These are phyloP conservation scores for Tolypocladium tundrense DNA, from an alignment of 2,329 filamentous ascomycete genomes.

Conservation along the genomic window DNA sequence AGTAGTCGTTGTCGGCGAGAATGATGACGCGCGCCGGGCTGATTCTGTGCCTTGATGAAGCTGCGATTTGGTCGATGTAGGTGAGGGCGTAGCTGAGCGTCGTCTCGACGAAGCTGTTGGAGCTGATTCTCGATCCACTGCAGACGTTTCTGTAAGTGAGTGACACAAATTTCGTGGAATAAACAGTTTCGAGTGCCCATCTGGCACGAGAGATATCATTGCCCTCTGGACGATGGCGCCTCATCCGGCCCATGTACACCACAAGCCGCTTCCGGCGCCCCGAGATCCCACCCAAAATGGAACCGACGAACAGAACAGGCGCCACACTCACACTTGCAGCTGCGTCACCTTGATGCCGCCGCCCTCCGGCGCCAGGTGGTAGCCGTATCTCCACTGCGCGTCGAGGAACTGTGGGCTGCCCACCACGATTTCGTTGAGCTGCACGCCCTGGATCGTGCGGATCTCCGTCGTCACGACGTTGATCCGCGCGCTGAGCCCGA, in stretches of 20 bases:
- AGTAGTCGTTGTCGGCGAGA: slow-evolving; percentile 93
- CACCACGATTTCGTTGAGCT: slow-evolving; percentile 67
- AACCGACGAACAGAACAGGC: background rate
- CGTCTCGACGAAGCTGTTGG: slow-evolving; percentile 87
- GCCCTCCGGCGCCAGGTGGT: slow-evolving; percentile 56
- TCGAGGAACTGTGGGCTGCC: slow-evolving; percentile 84
- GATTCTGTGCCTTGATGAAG: slow-evolving; percentile 37
- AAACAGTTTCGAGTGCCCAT: background rate
- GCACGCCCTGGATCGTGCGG: slow-evolving; percentile 50
- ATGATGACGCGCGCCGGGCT: slow-evolving; percentile 69
- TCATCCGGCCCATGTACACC: background rate
- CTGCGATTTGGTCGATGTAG: slow-evolving; percentile 50
- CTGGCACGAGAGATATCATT: no score
- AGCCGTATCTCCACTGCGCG: slow-evolving; percentile 81
- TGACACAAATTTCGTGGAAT: background rate
- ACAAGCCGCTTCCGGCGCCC: background rate
- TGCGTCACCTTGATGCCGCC: slow-evolving; percentile 78
- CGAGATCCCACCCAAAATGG: background rate
- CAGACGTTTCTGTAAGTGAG: background rate
- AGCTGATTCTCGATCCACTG: slow-evolving; percentile 33
- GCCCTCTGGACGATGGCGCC: background rate
- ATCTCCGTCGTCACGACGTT: slow-evolving; percentile 51
- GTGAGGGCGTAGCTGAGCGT: slow-evolving; percentile 79
- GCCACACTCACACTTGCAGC: slow-evolving; percentile 59
- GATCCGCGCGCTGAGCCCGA: slow-evolving; percentile 58